Evolutionary conservation across 78 protist genomes (phyloP).

Genomic region (slime mould (Dictyostelium discoideum)): DNA sequence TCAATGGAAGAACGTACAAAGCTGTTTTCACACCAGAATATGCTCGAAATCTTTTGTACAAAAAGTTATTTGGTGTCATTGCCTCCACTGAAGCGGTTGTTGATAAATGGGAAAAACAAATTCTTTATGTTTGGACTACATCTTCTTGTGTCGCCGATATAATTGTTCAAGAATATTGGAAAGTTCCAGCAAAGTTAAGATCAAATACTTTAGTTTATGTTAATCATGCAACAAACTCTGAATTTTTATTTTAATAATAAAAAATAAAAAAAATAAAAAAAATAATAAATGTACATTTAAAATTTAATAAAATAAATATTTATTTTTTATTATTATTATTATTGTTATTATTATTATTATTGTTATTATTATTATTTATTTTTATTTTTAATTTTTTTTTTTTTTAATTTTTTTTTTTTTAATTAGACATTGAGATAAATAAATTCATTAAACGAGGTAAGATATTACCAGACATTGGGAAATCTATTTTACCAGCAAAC

Average conservation of each 20-base stretch:
- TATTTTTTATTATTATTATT: too few species aligned
- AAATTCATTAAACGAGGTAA: slow-evolving; percentile 52
- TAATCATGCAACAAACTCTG: slow-evolving; percentile 53
- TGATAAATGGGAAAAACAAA: slow-evolving; percentile 87
- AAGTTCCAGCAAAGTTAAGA: slow-evolving; percentile 48
- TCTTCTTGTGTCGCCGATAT: slow-evolving; percentile 47
- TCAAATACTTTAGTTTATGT: slow-evolving; percentile 71
- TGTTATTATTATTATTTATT: background rate
- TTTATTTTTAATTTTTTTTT: background rate
- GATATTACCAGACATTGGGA: slow-evolving; percentile 65
- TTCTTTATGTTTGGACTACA: slow-evolving; percentile 79
- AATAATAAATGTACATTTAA: background rate
- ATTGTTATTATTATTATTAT: too few species aligned
- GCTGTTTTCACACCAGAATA: slow-evolving; percentile 68
- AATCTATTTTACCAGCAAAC: slow-evolving; percentile 73
- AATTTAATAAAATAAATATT: background rate
- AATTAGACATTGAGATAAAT: background rate
- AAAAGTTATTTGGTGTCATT: slow-evolving; percentile 82
- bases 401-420: background rate
- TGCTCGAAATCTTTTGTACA: slow-evolving; percentile 67
- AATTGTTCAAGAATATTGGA: slow-evolving; percentile 63
- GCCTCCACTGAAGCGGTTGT: slow-evolving; percentile 39
- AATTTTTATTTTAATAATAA: slow-evolving; percentile 41
- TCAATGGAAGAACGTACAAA: slow-evolving; percentile 53
- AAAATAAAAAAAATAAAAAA: background rate